Evolutionary conservation across 2,329 filamentous ascomycete species (phyloP).

Genomic region (Alternaria gaisen): DNA sequence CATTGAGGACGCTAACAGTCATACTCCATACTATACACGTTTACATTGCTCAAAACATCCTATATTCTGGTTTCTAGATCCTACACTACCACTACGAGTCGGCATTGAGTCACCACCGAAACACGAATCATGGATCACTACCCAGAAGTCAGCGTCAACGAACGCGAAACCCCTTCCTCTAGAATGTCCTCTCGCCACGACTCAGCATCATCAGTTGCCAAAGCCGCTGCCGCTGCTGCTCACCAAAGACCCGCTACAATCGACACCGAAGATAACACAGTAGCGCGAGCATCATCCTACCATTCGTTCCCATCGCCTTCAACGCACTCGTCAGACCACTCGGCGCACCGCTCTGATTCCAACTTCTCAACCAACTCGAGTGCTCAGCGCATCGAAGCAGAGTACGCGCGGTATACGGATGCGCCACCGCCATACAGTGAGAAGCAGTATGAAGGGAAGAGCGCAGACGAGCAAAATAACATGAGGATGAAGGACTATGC

Average conservation of each 20-base stretch:
- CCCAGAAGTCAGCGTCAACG: constrained; percentile 32
- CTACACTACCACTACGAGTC: not conserved
- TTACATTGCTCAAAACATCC: not conserved
- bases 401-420: constrained; percentile 30
- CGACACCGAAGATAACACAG: not conserved
- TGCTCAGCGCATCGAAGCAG: constrained; percentile 22
- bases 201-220: constrained; percentile 27
- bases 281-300: constrained; percentile 11
- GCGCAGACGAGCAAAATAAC: constrained; percentile 28
- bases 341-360: constrained; percentile 14
- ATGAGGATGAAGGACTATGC: constrained; percentile 39
- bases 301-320: constrained; percentile 25
- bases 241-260: not conserved
- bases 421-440: constrained; percentile 35
- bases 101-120: not conserved
- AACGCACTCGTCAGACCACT: constrained; percentile 11
- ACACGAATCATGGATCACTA: constrained; percentile 34
- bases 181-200: constrained; percentile 24
- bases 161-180: constrained; percentile 28
- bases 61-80: not conserved
- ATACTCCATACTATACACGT: not conserved
- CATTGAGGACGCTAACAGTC: not conserved
- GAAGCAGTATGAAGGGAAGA: constrained; percentile 35
- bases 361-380: constrained; percentile 13
- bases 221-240: constrained; percentile 5